Evolutionary conservation across 1,284 basidiomycete genomes (phyloP), one percentile per base, ranked within the genome.

Genomic region (Chiua sp.): DNA sequence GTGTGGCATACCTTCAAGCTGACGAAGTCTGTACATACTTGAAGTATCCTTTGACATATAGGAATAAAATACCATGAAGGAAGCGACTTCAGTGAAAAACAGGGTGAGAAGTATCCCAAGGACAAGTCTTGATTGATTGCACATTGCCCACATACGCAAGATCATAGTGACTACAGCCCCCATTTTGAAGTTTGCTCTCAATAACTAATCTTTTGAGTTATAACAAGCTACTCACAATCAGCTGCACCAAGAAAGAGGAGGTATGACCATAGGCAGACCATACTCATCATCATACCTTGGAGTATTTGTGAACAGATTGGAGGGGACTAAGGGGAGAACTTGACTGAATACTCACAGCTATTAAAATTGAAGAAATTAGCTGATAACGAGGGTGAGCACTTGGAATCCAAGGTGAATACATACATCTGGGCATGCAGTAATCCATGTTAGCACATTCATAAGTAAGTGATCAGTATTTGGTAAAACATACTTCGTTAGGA

Each of bases 131-230:
- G 56, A 64, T 20, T 30, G 56, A 50, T 53, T 47, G 15, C 59
- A 65, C 59, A 65, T 57, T 18, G 47, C 56, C 59, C 57, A 64
- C 13, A 65, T 11, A 13, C 63, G 56, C 12, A 65, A 56, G 18
- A 62, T 51, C 59, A 62, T 62, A 28, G 62, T 44, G 2, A 58
- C 63, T 64, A 20, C 3, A 8, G 15, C 15, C 35, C 15, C 10
- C 35, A 35, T 15, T 35, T 39, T 20, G 20, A 6, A 4, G 15
- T 39, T 7, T 8, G 20, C 20, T 20, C 20, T 12, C 7, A 13
- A 8, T 8, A 4, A 20, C 3, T 39, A 7, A 12, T 20, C 13
- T 18, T 16, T 39, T 15, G 13, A 39, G 37, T 6, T 39, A 32
- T n/a, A 32, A 32, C 10, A 39, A 18, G 37, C 4, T 18, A 39